Evolutionary conservation across 805 yeast species (phyloP), one percentile per base, ranked within the genome.

Genomic region (Saccharomycopsis fodiens): DNA sequence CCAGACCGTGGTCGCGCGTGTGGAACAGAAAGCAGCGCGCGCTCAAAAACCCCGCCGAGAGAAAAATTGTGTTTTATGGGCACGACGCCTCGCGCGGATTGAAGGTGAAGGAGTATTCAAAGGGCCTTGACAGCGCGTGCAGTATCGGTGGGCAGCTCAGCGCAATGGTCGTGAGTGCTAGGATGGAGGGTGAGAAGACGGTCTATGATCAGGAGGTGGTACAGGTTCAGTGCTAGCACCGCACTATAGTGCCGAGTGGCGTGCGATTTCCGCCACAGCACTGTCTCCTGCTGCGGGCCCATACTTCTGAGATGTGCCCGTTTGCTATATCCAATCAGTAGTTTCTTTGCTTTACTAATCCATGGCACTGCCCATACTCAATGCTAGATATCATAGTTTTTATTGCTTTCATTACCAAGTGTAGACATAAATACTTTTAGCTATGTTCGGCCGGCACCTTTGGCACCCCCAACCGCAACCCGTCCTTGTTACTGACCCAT

Each of bases 81-180:
- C 97, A 89, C 58, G 94, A 86, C 58, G 94, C 97, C 3, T 69
- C 77, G 45, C 67, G 80, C 45, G 96, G 96, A 1, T 71, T 88
- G 41, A 77, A 74, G 45, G 52, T 80, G 41, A 73, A 73, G 52
- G 72, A 74, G 50, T 86, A 69, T 60, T 70, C 95, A 2, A 77
- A 75, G 55, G 97, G 97, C 0, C 64, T 89, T 34, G 97, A 91
- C 58, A 67, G 85, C 8, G 85, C 85, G 1, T 89, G 97, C 67
- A 84, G 79, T 47, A 73, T 74, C 48, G 96, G 96, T 3, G 81
- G 77, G 10, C 60, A 72, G 48, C 68, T 89, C 40, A 70, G 80
- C 25, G 94, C 89, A 0, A 62, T 79, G 37, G 57, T 59, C 21
- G 43, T 52, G 10, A 49, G 50, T 35, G 8, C 36, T 10, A 20